Base-by-base conservation (phyloP, 2,329 filamentous ascomycete species). In the Stylonectria norvegica region DNA sequence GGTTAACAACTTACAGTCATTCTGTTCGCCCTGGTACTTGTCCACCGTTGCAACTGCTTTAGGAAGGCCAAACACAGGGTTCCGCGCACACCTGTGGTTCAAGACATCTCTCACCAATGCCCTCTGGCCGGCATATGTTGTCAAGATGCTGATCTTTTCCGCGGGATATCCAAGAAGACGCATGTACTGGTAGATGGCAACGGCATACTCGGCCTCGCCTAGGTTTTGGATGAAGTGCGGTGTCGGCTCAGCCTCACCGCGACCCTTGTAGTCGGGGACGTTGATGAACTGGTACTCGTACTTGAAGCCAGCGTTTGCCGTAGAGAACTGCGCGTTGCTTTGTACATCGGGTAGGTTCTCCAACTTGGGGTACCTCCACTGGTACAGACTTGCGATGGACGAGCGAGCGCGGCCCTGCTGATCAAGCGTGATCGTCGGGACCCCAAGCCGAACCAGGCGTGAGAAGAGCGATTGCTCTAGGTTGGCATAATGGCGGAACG, bases 21-120 rank as follows among this genome's bases (percentile, higher is more conserved):
- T 98, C 67, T 98, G 93, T 72, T 98, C 93, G 62, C 93, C 94
- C 70, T 98, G 93, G 59, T 97, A 98, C 64, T 95, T 96, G 70
- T 98, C 93, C 48, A 98, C 91, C 5, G 94, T 98, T 4, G 88
- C 90, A 19, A 98, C 88, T 38, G 86, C 84, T 64, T 84, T 86
- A 14, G 93, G 93, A 64, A 95, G 70, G 7, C 91, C 90, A 66
- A 98, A 98, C 15, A 97, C 70, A 2, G 82, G 70, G 55, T 89
- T 94, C 55, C 79, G 85, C 25, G 82, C 84, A 64, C 93, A 98
- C 43, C 93, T 78, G 60, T 94, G 87, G 11, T 70, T 71, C 36
- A 98, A 68, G 4, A 98, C 89, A 63, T 98, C 91, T 55, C 78
- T 83, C 45, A 98, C 87, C 55, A 98, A 71, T 20, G 90, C 89